A percentile compares a stretch with the other conserved stretches of the same genome.
Conservation (phyloP, 1,284 basidiomycete species). For the Ceratobasidium sp. region DNA sequence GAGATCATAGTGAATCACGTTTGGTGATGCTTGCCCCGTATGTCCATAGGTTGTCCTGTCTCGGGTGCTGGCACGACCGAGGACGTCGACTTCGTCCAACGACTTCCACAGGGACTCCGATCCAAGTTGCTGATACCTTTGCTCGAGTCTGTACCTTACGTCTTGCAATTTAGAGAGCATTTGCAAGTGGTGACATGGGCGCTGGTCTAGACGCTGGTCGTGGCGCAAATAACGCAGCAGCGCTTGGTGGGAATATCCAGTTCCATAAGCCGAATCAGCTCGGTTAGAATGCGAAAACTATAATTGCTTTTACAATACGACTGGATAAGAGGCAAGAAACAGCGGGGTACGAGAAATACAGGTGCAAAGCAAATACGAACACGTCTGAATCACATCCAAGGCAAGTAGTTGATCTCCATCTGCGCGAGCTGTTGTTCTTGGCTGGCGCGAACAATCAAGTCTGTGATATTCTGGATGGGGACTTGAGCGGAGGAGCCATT, state of each 20-base stretch:
- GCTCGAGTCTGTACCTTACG: constrained; percentile 11
- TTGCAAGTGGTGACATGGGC: constrained; percentile 3
- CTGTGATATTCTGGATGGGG: constrained; percentile 37
- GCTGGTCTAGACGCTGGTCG: constrained; percentile 17
- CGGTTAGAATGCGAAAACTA: not conserved
- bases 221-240: not conserved
- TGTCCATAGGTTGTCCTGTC: constrained; percentile 58
- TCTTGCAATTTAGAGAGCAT: constrained; percentile 26
- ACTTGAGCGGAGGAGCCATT: constrained; percentile 30
- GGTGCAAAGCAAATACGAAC: not conserved
- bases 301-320: not conserved
- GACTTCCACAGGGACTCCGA: constrained; percentile 45
- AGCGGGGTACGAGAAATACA: constrained; percentile 8
- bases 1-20: not conserved
- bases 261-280: constrained; percentile 8
- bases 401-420: constrained; percentile 36
- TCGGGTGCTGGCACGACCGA: constrained; percentile 58
- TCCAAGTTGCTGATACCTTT: constrained; percentile 34
- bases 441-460: constrained; percentile 37
- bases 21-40: constrained; percentile 60
- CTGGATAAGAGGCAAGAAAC: not conserved
- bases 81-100: constrained; percentile 65
- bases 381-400: constrained; percentile 32
- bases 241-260: not conserved
- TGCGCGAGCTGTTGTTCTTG: constrained; percentile 40